Evolutionary conservation across 2,329 filamentous ascomycete species (phyloP).

Genomic region (Calonectria fujianensis): DNA sequence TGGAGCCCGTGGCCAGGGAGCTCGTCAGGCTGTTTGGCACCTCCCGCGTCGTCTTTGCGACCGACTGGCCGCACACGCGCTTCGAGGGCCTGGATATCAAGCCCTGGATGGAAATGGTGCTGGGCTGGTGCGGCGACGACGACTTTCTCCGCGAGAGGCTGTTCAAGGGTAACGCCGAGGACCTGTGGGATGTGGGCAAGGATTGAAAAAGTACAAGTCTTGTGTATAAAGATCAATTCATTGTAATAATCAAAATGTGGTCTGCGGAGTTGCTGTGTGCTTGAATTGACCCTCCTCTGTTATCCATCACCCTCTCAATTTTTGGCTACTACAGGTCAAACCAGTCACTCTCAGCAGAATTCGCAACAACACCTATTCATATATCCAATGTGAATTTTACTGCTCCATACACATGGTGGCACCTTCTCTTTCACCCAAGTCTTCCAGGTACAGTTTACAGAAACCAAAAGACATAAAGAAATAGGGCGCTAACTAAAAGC

Average conservation of each 20-base stretch:
- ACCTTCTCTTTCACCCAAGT: no score
- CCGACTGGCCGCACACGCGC: slow-evolving; percentile 79
- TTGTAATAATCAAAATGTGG: not conserved
- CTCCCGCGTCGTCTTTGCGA: slow-evolving; percentile 72
- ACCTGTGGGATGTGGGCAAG: slow-evolving; percentile 62
- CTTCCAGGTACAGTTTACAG: no score
- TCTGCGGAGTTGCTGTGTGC: not conserved
- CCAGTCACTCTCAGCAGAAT: not conserved
- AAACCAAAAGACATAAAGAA: no score
- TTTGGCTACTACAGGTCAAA: not conserved
- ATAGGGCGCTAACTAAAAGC: no score
- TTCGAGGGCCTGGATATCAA: slow-evolving; percentile 74
- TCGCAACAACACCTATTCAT: not conserved
- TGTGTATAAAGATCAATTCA: not conserved
- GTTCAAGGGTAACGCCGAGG: slow-evolving; percentile 74
- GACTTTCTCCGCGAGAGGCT: slow-evolving; percentile 67
- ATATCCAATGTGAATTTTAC: not conserved
- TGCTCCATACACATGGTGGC: not conserved
- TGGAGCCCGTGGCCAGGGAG: slow-evolving; percentile 69
- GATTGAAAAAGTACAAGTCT: slow-evolving; percentile 1
- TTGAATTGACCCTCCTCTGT: not conserved
- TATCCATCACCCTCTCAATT: no score
- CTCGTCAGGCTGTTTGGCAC: slow-evolving; percentile 66
- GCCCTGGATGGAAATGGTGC: slow-evolving; percentile 66
- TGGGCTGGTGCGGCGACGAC: slow-evolving; percentile 71